Conservation (phyloP, 2,329 filamentous ascomycete genomes). For the Colletotrichum sp. region DNA sequence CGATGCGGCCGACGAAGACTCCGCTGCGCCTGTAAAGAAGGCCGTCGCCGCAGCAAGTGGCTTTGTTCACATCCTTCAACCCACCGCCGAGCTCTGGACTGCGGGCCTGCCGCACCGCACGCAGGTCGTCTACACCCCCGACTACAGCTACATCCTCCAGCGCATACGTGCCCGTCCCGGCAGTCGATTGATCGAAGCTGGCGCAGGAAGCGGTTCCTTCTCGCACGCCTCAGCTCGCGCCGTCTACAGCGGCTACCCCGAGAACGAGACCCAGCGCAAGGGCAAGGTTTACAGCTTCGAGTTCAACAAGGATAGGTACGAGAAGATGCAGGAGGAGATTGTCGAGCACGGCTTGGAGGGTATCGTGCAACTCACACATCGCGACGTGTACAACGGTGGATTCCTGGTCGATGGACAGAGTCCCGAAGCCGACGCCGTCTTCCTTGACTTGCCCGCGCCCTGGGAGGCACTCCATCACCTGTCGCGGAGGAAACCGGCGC, state of each 20-base stretch:
- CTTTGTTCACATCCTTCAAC: conserved; percentile 79
- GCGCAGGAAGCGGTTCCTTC: conserved; percentile 83
- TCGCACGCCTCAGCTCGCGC: conserved; percentile 80
- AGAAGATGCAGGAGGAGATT: conserved; percentile 73
- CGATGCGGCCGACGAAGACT: conserved; percentile 36
- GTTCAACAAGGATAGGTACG: conserved; percentile 75
- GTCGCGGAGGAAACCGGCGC: conserved; percentile 54
- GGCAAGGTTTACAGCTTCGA: conserved; percentile 85
- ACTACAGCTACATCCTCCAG: conserved; percentile 85
- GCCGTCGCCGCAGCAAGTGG: conserved; percentile 65
- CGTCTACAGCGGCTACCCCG: conserved; percentile 74
- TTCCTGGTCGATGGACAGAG: conserved; percentile 67
- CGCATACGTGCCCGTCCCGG: conserved; percentile 77
- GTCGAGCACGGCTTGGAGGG: conserved; percentile 67
- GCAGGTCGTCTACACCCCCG: conserved; percentile 85
- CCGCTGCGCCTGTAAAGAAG: conserved; percentile 44
- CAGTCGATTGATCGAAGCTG: conserved; percentile 77
- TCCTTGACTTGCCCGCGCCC: conserved; percentile 81
- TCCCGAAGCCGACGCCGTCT: conserved; percentile 72
- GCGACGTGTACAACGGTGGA: conserved; percentile 79
- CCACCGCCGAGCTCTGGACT: conserved; percentile 85
- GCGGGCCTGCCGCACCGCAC: conserved; percentile 80
- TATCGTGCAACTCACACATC: conserved; percentile 75
- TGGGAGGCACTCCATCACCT: conserved; percentile 82
- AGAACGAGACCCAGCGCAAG: conserved; percentile 43